These are phyloP conservation scores for Fusarium longipes DNA, from an alignment of 2,329 filamentous ascomycete genomes.

Conservation along the genomic window DNA sequence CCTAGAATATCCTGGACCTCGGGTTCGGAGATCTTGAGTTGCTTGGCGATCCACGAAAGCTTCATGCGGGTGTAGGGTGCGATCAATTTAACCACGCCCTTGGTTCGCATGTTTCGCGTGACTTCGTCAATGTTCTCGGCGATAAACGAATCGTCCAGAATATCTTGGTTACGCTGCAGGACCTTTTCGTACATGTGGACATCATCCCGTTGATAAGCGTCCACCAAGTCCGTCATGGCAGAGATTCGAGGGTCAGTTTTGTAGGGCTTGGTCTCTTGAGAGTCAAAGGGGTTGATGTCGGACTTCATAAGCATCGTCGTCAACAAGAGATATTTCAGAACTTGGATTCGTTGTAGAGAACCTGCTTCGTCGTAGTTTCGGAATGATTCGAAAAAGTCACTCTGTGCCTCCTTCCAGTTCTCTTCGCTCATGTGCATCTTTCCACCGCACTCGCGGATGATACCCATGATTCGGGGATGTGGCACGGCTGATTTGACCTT, in stretches of 20 bases:
- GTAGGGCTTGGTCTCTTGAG: constrained; percentile 98
- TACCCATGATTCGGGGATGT: constrained; percentile 98
- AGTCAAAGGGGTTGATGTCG: constrained; percentile 98
- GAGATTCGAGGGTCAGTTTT: constrained; percentile 94
- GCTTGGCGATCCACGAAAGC: constrained; percentile 85
- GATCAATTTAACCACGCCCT: constrained; percentile 91
- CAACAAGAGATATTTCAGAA: constrained; percentile 94
- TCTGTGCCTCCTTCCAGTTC: constrained; percentile 97
- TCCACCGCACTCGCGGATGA: constrained; percentile 97
- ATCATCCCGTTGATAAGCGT: constrained; percentile 95
- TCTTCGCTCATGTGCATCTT: constrained; percentile 99
- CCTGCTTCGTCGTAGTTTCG: constrained; percentile 99
- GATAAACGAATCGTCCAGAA: constrained; percentile 93
- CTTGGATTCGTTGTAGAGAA: constrained; percentile 94
- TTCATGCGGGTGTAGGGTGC: constrained; percentile 95
- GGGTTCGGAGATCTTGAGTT: constrained; percentile 83
- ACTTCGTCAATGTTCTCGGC: constrained; percentile 99
- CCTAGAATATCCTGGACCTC: constrained; percentile 97
- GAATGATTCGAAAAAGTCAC: constrained; percentile 98
- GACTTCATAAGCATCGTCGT: constrained; percentile 99
- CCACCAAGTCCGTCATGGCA: constrained; percentile 96
- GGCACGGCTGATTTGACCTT: constrained; percentile 96
- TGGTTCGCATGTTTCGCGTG: constrained; percentile 96
- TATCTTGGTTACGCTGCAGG: constrained; percentile 86
- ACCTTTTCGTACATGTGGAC: constrained; percentile 92